Base-by-base conservation (phyloP, 2,329 filamentous ascomycete genomes). In the Curvularia verruculosa region DNA sequence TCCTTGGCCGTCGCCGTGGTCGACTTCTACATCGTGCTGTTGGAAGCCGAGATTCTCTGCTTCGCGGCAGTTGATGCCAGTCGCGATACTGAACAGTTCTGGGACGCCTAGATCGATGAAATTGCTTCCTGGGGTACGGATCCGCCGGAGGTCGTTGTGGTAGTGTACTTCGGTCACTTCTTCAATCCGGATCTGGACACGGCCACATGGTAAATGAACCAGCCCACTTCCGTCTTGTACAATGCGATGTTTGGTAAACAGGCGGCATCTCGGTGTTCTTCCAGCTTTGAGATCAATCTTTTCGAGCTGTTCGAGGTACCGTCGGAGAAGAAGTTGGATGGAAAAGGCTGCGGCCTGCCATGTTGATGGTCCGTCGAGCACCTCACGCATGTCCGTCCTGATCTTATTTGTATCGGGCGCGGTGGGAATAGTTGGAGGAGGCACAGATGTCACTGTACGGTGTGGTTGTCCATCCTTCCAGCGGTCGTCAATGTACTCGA, bases 401-500 rank as follows among this genome's bases (percentile, higher is more conserved):
- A 65, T 63, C 51, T 59, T 61, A 39, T 49, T 46, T 9, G 53
- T 26, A 49, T 57, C 54, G 1, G 59, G 59, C 7, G 44, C 23
- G n/a, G 40, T 21, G 9, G 58, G 57, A 3, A 58, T 49, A 10
- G 40, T 50, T 0, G 62, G 60, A 5, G 60, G 46, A 5, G 52
- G 52, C 15, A 65, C 54, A 26, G 49, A 54, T 15, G 60, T 63
- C 3, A 65, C 58, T 8, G 58, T 59, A 24, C 62, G 57, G 52
- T 61, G 57, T 10, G 62, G 60, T 34, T 51, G 55, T 19, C 60
- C 58, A 37, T 64, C 23, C 24, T 59, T 64, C 60, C 60, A 64
- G 7, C 60, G 56, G 29, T 65, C 63, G 19, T 62, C 59, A 21
- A 65, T 63, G 23, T 63, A 65, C 19, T 65, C 62, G 18, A 65